These are phyloP conservation scores for Candida sithepensis DNA, from an alignment of 805 yeast species.

Conservation along the genomic window DNA sequence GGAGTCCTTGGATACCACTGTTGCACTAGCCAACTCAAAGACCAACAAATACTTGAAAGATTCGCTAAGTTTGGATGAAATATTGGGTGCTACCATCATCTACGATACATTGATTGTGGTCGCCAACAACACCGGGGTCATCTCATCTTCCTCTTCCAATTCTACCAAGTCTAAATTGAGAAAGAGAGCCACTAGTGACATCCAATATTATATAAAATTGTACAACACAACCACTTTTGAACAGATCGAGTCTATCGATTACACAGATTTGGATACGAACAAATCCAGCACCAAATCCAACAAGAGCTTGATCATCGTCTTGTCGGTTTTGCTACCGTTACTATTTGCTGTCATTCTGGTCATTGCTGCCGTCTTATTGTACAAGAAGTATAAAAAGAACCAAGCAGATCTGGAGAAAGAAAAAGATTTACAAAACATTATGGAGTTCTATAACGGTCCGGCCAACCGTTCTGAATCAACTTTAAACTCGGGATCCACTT, in stretches of 20 bases:
- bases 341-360: constrained; percentile 34
- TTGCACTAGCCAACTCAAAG: constrained; percentile 22
- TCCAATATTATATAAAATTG: constrained; percentile 34
- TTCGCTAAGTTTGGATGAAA: constrained; percentile 25
- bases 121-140: constrained; percentile 17
- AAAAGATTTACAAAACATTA: constrained; percentile 26
- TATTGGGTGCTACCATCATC: constrained; percentile 49
- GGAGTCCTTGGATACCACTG: constrained; percentile 30
- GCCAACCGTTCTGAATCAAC: constrained; percentile 24
- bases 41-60: constrained; percentile 16
- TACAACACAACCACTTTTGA: constrained; percentile 38
- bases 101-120: constrained; percentile 49
- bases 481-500: constrained; percentile 13
- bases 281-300: constrained; percentile 12
- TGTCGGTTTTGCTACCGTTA: constrained; percentile 44
- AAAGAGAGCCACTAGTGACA: constrained; percentile 21
- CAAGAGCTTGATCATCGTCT: constrained; percentile 37
- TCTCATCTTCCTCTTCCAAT: background rate
- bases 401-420: constrained; percentile 29
- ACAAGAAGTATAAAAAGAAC: constrained; percentile 24
- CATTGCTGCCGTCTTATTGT: constrained; percentile 27
- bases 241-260: constrained; percentile 31
- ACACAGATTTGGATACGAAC: constrained; percentile 20
- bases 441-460: constrained; percentile 29
- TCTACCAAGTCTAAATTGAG: constrained; percentile 1